phyloP scores from a whole-genome alignment of 2,329 filamentous ascomycete species.

The Calycina marina region DNA sequence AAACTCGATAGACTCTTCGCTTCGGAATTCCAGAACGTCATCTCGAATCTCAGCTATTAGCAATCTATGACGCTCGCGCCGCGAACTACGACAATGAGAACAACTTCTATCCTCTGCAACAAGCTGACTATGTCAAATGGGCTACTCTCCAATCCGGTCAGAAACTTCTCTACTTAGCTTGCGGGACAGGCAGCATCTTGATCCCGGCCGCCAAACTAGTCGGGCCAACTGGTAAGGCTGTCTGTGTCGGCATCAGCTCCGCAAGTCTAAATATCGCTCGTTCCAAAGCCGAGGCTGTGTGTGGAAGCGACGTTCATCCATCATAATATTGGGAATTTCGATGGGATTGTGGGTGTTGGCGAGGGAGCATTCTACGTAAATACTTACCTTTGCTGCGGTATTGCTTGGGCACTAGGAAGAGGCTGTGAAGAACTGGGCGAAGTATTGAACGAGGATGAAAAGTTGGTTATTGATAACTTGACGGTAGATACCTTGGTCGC shows the following conservation, averaged over 20 bases:
- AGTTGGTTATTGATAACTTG: slow-evolving; percentile 9
- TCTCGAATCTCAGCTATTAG: no score
- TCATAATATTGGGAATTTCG: slow-evolving; percentile 6
- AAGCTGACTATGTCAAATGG: slow-evolving; percentile 8
- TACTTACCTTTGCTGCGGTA: slow-evolving; percentile 7
- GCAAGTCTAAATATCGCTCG: slow-evolving; percentile 5
- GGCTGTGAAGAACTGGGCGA: slow-evolving; percentile 9
- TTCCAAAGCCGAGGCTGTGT: slow-evolving; percentile 2
- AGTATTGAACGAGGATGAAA: slow-evolving; percentile 8
- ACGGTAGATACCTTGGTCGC: slow-evolving; percentile 6
- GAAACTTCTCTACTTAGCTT: slow-evolving; percentile 10
- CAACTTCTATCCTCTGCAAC: slow-evolving; percentile 6
- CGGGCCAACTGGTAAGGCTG: slow-evolving; percentile 4
- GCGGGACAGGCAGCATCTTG: slow-evolving; percentile 8
- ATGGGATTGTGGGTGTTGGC: slow-evolving; percentile 4
- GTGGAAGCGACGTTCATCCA: slow-evolving; percentile 5
- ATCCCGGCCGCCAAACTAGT: slow-evolving; percentile 5
- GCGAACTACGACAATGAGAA: slow-evolving; percentile 7
- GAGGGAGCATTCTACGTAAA: slow-evolving; percentile 6
- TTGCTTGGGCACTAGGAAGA: slow-evolving; percentile 5
- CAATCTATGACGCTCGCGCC: slow-evolving; percentile 10
- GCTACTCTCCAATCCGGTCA: slow-evolving; percentile 5
- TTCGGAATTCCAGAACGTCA: no score
- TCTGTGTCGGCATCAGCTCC: slow-evolving; percentile 9
- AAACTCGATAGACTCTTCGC: no score